Conservation (phyloP, 495 filamentous ascomycete species). For the Beverwykella pulmonaria region DNA sequence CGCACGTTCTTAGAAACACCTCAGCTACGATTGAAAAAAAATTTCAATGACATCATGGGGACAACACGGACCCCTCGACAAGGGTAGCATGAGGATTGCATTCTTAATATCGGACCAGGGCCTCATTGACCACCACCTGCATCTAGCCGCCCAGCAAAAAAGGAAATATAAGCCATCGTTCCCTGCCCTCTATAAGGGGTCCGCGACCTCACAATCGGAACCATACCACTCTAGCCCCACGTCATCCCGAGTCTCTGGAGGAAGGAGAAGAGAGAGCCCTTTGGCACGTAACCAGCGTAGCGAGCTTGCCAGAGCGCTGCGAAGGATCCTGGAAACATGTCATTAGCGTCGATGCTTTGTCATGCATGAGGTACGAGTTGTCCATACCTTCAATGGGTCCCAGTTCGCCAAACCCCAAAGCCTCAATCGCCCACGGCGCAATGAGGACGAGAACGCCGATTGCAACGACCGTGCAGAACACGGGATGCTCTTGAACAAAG, state of each 20-base stretch:
- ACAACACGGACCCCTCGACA: too few species aligned
- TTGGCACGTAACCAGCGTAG: conserved; percentile 53
- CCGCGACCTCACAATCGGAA: too few species aligned
- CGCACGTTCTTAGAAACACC: too few species aligned
- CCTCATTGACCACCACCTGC: too few species aligned
- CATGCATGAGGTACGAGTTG: background rate
- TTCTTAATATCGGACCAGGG: too few species aligned
- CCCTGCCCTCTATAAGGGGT: too few species aligned
- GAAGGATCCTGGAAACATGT: conserved; percentile 45
- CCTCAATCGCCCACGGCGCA: conserved; percentile 51
- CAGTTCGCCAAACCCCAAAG: conserved; percentile 54
- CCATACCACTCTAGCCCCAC: conserved; percentile 31
- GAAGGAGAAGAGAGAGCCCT: conserved; percentile 53
- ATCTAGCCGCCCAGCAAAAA: background rate
- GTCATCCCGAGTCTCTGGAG: conserved; percentile 58
- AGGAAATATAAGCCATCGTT: background rate
- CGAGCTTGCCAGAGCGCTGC: conserved; percentile 52
- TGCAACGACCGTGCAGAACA: conserved; percentile 52
- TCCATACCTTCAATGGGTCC: conserved; percentile 53
- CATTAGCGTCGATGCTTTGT: conserved; percentile 10
- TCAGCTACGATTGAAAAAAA: too few species aligned
- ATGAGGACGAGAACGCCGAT: conserved; percentile 54
- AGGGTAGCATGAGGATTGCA: too few species aligned
- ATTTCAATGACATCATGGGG: too few species aligned
- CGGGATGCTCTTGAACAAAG: conserved; percentile 52